These are phyloP conservation scores for Clarireedia sp. DNA, from an alignment of 2,329 filamentous ascomycete genomes.

Conservation along the genomic window DNA sequence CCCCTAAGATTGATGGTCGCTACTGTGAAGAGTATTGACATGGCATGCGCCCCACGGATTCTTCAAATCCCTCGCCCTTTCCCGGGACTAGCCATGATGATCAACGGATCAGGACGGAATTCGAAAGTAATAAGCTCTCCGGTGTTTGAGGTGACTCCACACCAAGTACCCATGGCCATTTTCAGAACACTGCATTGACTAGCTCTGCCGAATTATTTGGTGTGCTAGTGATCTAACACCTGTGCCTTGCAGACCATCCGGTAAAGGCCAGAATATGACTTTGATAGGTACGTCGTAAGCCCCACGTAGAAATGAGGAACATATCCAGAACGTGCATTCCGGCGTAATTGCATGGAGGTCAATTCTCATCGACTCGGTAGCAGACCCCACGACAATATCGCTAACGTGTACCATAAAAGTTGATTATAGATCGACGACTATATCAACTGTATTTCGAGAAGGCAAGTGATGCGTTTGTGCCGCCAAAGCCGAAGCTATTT, in stretches of 20 bases:
- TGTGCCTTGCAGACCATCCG: slow-evolving; percentile 10
- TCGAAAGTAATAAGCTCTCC: slow-evolving; percentile 9
- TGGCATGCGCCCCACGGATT: neutral
- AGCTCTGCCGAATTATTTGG: slow-evolving; percentile 16
- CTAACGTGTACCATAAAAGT: neutral
- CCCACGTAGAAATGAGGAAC: slow-evolving; percentile 15
- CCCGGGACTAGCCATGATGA: neutral
- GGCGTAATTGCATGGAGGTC: neutral
- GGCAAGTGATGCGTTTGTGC: slow-evolving; percentile 86
- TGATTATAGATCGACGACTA: too few species aligned
- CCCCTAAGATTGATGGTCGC: slow-evolving; percentile 6
- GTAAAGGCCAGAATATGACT: slow-evolving; percentile 4
- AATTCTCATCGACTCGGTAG: neutral
- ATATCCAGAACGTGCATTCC: slow-evolving; percentile 5
- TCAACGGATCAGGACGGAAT: slow-evolving; percentile 8
- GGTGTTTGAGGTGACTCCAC: neutral
- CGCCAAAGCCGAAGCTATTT: slow-evolving; percentile 97
- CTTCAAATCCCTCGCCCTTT: too few species aligned
- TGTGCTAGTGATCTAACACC: slow-evolving; percentile 17
- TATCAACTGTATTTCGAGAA: slow-evolving; percentile 40
- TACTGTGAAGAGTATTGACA: slow-evolving; percentile 15
- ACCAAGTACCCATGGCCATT: neutral
- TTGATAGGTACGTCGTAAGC: slow-evolving; percentile 15
- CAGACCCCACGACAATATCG: neutral
- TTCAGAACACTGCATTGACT: slow-evolving; percentile 17